Percentiles rank a stretch among this genome's conserved stretches.
These are phyloP conservation scores for Daedaleopsis nitida DNA, from an alignment of 768 basidiomycete species.

Conservation along the genomic window DNA sequence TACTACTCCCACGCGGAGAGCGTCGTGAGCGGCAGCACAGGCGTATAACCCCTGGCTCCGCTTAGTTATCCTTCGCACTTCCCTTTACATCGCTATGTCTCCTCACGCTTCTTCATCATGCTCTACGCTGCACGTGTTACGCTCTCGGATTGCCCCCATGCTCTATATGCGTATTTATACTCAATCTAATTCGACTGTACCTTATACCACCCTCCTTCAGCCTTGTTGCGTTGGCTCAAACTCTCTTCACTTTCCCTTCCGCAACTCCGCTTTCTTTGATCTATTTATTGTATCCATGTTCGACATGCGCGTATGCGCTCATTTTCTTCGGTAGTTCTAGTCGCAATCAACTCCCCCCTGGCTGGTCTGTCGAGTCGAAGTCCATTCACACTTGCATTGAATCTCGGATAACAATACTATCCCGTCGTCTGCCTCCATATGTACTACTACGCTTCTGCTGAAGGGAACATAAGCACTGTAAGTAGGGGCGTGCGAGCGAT, in stretches of 20 bases:
- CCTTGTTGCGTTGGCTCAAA: background rate
- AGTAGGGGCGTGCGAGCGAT: too few relatives aligned
- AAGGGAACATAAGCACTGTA: too few relatives aligned
- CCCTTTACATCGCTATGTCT: background rate
- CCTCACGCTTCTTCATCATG: conserved; percentile 2
- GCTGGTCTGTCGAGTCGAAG: background rate
- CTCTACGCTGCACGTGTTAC: conserved; percentile 7
- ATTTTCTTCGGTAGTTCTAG: background rate
- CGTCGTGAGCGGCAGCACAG: conserved; percentile 18
- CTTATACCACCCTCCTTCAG: background rate
- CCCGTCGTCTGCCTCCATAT: too few relatives aligned
- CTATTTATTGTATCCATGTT: conserved; percentile 14
- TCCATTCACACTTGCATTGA: background rate
- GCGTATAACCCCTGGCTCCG: background rate
- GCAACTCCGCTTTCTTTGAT: background rate
- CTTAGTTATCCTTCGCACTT: background rate
- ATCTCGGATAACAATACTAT: too few relatives aligned
- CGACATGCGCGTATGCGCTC: conserved; percentile 13
- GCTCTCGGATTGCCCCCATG: conserved; percentile 13
- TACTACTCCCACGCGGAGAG: conserved; percentile 16
- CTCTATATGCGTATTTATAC: conserved; percentile 18
- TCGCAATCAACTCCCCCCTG: conserved; percentile 1
- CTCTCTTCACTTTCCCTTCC: background rate
- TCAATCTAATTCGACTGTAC: conserved; percentile 2
- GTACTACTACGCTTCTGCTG: too few relatives aligned